Conservation (phyloP, 441 rosid genomes). For the Adansonia rubrostipa region DNA sequence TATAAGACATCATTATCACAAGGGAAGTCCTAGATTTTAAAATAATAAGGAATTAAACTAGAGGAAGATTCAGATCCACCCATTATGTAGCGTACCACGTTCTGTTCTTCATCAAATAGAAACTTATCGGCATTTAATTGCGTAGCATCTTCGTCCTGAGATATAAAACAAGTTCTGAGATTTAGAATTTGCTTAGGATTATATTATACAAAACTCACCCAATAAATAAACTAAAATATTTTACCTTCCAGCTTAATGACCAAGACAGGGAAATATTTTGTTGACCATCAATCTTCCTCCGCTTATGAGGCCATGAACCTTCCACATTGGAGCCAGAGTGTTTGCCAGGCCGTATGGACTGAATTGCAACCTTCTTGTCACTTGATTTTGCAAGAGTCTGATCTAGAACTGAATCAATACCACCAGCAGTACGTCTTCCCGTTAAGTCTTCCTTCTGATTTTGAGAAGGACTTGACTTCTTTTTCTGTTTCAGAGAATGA, state of each 20-base stretch:
- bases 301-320: slow-evolving; percentile 55
- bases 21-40: not conserved
- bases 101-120: slow-evolving; percentile 30
- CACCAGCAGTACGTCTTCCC: slow-evolving; percentile 23
- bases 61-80: slow-evolving; percentile 46
- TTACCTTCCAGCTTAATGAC: slow-evolving; percentile 46
- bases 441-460: slow-evolving; percentile 25
- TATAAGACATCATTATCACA: not conserved
- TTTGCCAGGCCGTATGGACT: slow-evolving; percentile 30
- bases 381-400: slow-evolving; percentile 34
- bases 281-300: slow-evolving; percentile 46
- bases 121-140: slow-evolving; percentile 39
- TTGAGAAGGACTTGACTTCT: slow-evolving; percentile 17
- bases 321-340: slow-evolving; percentile 36
- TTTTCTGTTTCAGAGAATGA: slow-evolving; percentile 31
- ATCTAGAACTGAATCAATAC: slow-evolving; percentile 28
- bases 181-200: slow-evolving; percentile 28
- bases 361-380: slow-evolving; percentile 31
- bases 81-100: slow-evolving; percentile 38
- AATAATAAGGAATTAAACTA: slow-evolving; percentile 34
- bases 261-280: slow-evolving; percentile 37
- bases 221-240: slow-evolving; percentile 28
- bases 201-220: slow-evolving; percentile 22
- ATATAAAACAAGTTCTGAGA: slow-evolving; percentile 31
- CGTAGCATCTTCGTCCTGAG: slow-evolving; percentile 42